phyloP scores from a whole-genome alignment of 2,329 filamentous ascomycete genomes.

The Rhinocladiella mackenziei region DNA sequence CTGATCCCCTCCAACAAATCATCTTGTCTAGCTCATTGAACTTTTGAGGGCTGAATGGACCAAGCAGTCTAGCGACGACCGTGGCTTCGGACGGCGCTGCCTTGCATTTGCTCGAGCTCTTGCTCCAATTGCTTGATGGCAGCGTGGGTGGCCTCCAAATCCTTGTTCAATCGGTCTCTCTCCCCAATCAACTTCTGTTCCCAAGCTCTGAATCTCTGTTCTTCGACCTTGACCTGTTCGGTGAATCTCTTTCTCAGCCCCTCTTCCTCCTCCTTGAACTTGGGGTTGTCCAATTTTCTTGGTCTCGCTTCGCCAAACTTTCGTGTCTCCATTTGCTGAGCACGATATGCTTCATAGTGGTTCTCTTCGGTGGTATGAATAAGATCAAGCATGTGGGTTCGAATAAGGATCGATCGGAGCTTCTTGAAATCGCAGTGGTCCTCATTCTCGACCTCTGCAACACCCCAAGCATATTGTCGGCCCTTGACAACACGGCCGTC shows the following conservation, averaged over 20 bases:
- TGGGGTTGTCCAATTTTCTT: conserved; percentile 98
- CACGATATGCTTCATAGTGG: conserved; percentile 98
- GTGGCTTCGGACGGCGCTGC: conserved; percentile 82
- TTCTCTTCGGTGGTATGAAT: conserved; percentile 99
- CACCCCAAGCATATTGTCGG: conserved; percentile 98
- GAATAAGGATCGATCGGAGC: conserved; percentile 95
- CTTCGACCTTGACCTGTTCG: conserved; percentile 99
- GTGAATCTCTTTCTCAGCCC: conserved; percentile 97
- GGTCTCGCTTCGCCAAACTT: conserved; percentile 98
- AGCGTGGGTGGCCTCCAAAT: conserved; percentile 95
- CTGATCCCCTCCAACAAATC: conserved; percentile 4
- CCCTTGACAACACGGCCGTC: conserved; percentile 98
- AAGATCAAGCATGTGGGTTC: conserved; percentile 98
- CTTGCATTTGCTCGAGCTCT: conserved; percentile 92
- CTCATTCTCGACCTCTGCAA: conserved; percentile 98
- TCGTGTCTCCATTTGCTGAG: conserved; percentile 98
- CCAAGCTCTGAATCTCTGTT: conserved; percentile 98
- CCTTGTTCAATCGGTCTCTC: conserved; percentile 99
- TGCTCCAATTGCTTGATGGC: conserved; percentile 63
- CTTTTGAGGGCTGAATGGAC: neutral
- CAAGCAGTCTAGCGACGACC: conserved; percentile 69
- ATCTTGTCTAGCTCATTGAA: neutral
- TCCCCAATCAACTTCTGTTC: conserved; percentile 99
- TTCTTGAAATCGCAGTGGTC: conserved; percentile 99
- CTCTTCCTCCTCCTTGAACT: conserved; percentile 99